Percentiles rank a stretch among this genome's conserved stretches.
These are phyloP conservation scores for Pichia sp. DNA, from an alignment of 1,139 yeast genomes.

Conservation along the genomic window DNA sequence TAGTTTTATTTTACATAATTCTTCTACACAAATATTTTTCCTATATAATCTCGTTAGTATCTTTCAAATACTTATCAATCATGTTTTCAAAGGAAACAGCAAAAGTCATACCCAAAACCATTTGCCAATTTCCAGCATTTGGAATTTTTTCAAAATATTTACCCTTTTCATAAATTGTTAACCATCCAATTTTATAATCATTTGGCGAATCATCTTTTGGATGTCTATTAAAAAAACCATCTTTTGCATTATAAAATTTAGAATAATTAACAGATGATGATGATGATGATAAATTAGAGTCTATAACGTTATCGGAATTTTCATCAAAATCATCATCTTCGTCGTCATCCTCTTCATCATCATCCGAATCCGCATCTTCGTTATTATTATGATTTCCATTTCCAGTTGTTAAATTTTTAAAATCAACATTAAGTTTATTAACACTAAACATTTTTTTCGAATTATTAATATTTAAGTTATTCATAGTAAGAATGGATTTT, in stretches of 20 bases:
- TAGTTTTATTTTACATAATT: too few species aligned
- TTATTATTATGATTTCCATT: background rate
- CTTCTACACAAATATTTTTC: too few species aligned
- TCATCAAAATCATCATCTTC: constrained; percentile 29
- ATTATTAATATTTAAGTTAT: constrained; percentile 9
- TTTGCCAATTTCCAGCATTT: constrained; percentile 45
- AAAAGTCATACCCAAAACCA: constrained; percentile 46
- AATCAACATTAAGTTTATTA: constrained; percentile 11
- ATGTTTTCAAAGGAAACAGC: constrained; percentile 45
- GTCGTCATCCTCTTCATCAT: constrained; percentile 18
- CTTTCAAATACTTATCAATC: constrained; percentile 23
- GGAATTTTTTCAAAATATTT: constrained; percentile 19
- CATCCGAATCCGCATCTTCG: constrained; percentile 9
- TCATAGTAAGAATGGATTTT: constrained; percentile 27
- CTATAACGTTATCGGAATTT: constrained; percentile 6
- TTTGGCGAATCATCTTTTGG: constrained; percentile 58
- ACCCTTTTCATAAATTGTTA: constrained; percentile 49
- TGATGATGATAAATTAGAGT: background rate
- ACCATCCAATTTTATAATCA: constrained; percentile 56
- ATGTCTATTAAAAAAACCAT: constrained; percentile 42
- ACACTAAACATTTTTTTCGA: constrained; percentile 11
- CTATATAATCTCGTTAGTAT: constrained; percentile 1
- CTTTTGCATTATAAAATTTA: constrained; percentile 46
- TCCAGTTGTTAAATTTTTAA: constrained; percentile 6
- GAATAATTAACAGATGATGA: background rate